phyloP scores from a whole-genome alignment of 2,329 filamentous ascomycete species.

The Westerdykella ornata region DNA sequence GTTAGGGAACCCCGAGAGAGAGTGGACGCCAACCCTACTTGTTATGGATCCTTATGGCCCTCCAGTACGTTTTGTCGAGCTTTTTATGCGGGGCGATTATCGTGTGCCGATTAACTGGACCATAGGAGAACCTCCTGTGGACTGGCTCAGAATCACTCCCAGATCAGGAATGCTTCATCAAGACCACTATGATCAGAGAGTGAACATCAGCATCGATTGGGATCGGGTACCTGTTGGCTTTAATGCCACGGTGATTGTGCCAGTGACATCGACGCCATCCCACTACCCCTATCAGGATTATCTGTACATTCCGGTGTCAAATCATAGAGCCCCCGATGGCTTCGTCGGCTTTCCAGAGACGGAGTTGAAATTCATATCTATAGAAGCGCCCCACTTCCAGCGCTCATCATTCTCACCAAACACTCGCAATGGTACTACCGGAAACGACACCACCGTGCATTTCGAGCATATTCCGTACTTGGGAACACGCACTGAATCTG shows the following conservation, averaged over 20 bases:
- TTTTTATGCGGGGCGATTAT: constrained; percentile 16
- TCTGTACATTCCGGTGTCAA: constrained; percentile 13
- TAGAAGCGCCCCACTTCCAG: constrained; percentile 15
- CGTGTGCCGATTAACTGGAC: constrained; percentile 13
- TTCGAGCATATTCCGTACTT: constrained; percentile 12
- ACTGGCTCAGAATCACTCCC: constrained; percentile 13
- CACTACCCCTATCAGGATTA: constrained; percentile 13
- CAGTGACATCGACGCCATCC: constrained; percentile 10
- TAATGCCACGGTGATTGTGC: constrained; percentile 9
- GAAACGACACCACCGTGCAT: constrained; percentile 2
- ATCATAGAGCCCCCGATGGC: constrained; percentile 6
- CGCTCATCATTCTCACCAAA: background rate
- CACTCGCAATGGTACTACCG: background rate
- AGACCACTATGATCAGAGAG: constrained; percentile 11
- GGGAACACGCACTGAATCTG: constrained; percentile 12
- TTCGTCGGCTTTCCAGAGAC: constrained; percentile 16
- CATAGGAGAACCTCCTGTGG: constrained; percentile 10
- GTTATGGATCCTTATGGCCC: constrained; percentile 16
- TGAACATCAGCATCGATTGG: constrained; percentile 16
- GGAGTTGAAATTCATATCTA: constrained; percentile 10
- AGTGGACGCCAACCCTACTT: constrained; percentile 1
- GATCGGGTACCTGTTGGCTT: constrained; percentile 7
- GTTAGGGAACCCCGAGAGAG: constrained; percentile 23
- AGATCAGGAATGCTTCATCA: constrained; percentile 8
- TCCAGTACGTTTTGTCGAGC: constrained; percentile 7